Percentiles rank a stretch among this genome's conserved stretches.
Evolutionary conservation across 805 yeast genomes (phyloP).

Genomic region (Cyberlindnera xishuangbannaensis): DNA sequence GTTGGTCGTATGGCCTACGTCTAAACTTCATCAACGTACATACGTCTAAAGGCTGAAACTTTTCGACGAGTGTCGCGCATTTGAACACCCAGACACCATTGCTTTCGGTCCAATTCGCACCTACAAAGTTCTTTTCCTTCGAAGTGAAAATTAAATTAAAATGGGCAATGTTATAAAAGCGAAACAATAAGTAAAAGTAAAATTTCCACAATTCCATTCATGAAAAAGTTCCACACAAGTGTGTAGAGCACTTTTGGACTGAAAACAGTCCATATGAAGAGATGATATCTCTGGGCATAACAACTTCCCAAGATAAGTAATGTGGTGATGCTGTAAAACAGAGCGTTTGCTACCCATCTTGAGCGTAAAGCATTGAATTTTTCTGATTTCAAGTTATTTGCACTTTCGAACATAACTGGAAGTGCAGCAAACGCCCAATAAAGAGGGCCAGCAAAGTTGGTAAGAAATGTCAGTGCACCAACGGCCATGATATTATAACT

Average conservation of each 20-base stretch:
- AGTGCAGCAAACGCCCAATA: slow-evolving; percentile 63
- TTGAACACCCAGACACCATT: slow-evolving; percentile 2
- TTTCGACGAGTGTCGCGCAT: slow-evolving; percentile 4
- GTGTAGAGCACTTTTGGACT: slow-evolving; percentile 86
- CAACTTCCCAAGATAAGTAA: slow-evolving; percentile 63
- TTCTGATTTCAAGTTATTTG: slow-evolving; percentile 13
- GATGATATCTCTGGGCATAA: slow-evolving; percentile 67
- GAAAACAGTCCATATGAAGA: slow-evolving; percentile 97
- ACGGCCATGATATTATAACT: slow-evolving; percentile 65
- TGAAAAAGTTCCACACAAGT: slow-evolving; percentile 63
- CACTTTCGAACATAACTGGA: slow-evolving; percentile 33
- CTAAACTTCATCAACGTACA: too few species aligned
- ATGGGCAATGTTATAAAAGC: background rate
- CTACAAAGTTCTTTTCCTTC: background rate
- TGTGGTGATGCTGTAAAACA: slow-evolving; percentile 58
- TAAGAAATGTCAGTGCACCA: slow-evolving; percentile 69
- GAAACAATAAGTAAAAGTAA: slow-evolving; percentile 4
- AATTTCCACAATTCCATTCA: slow-evolving; percentile 32
- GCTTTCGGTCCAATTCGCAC: background rate
- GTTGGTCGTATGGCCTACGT: too few species aligned
- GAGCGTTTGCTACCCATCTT: slow-evolving; percentile 12
- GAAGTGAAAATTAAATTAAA: too few species aligned
- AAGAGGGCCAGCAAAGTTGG: slow-evolving; percentile 84
- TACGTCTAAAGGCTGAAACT: slow-evolving; percentile 1
- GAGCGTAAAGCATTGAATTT: slow-evolving; percentile 33